Conservation (phyloP, 192 early-diverging fungal genomes). For the Coemansia sp. region DNA sequence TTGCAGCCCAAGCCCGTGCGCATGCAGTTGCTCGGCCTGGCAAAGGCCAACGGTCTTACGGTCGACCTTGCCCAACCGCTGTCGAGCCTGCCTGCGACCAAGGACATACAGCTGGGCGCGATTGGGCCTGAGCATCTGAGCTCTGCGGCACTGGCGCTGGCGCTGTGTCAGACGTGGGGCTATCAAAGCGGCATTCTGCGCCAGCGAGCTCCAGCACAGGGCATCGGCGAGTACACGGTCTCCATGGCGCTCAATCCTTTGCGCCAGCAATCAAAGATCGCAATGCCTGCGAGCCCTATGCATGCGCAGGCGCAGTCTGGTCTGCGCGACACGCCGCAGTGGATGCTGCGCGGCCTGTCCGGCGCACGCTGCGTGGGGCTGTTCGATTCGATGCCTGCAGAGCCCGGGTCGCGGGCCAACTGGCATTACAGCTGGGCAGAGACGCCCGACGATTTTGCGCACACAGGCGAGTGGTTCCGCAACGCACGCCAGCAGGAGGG, state of each 20-base stretch:
- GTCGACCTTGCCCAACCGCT: conserved; percentile 36
- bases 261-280: conserved; percentile 17
- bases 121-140: conserved; percentile 33
- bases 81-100: conserved; percentile 15
- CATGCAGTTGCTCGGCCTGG: conserved; percentile 35
- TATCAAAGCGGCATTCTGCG: conserved; percentile 25
- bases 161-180: conserved; percentile 41
- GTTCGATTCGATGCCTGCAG: conserved; percentile 18
- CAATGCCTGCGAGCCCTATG: conserved; percentile 20
- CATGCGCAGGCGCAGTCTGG: conserved; percentile 15
- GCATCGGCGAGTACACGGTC: conserved; percentile 17
- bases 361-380: conserved; percentile 22
- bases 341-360: conserved; percentile 45
- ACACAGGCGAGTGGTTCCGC: conserved; percentile 37
- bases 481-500: conserved; percentile 1
- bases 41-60: conserved; percentile 23
- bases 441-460: conserved; percentile 32
- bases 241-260: conserved; percentile 20
- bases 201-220: conserved; percentile 27
- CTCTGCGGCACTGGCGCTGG: conserved; percentile 38
- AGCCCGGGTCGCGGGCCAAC: conserved; percentile 9
- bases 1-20: conserved; percentile 36
- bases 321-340: conserved; percentile 28
- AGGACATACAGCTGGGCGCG: conserved; percentile 27
- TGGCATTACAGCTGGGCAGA: conserved; percentile 51